Conservation (phyloP, 2,329 filamentous ascomycete species). For the Bipolaris sorokiniana region DNA sequence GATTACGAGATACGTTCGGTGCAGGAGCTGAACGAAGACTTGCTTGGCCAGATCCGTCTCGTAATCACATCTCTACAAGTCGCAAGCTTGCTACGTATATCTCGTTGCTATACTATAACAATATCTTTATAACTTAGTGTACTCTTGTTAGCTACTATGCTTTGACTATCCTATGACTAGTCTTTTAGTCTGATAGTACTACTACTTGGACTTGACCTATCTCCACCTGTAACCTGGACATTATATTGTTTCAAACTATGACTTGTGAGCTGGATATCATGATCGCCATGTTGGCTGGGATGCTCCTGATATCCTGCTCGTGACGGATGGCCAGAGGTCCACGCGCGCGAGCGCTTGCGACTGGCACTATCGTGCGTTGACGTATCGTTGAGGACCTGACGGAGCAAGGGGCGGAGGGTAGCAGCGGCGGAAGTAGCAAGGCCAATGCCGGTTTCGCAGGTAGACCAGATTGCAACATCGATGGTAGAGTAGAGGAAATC, state of each 20-base stretch:
- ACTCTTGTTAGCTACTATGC: neutral
- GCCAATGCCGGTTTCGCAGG: conserved; percentile 24
- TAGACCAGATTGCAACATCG: conserved; percentile 26
- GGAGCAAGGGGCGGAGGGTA: conserved; percentile 22
- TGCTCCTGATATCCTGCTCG: conserved; percentile 22
- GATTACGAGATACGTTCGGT: neutral
- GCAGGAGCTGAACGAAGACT: neutral
- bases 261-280: conserved; percentile 17
- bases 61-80: neutral
- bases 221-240: conserved; percentile 9
- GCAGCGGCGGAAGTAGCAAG: conserved; percentile 23
- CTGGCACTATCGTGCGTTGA: conserved; percentile 17
- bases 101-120: neutral
- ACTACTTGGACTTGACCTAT: conserved; percentile 14
- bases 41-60: neutral
- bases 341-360: conserved; percentile 21
- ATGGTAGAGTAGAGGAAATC: conserved; percentile 24
- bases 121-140: neutral
- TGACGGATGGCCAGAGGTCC: conserved; percentile 13
- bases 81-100: neutral
- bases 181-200: conserved; percentile 19
- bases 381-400: conserved; percentile 19
- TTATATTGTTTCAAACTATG: conserved; percentile 11
- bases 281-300: conserved; percentile 14
- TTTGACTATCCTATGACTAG: conserved; percentile 12